phyloP scores from a whole-genome alignment of 192 early-diverging fungal species.

The Backusella westeae region DNA sequence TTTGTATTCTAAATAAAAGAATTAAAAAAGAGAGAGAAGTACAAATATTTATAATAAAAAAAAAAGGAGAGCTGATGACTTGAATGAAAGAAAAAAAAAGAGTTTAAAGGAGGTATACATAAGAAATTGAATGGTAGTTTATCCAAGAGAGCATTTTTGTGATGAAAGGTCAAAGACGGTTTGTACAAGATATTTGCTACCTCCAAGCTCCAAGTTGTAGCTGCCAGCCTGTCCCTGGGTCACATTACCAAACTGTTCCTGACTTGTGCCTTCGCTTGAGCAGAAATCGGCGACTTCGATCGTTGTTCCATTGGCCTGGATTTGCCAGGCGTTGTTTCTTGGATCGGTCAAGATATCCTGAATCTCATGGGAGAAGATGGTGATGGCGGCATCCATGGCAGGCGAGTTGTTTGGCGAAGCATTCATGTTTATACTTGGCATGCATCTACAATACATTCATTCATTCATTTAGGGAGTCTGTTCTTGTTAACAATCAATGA shows the following conservation, averaged over 20 bases:
- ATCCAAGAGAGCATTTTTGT: conserved; percentile 15
- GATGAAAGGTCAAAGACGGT: conserved; percentile 17
- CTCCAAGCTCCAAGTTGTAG: conserved; percentile 26
- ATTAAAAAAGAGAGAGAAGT: background rate
- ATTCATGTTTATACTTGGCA: conserved; percentile 27
- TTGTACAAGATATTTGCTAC: conserved; percentile 30
- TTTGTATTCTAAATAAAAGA: background rate
- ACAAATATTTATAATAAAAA: background rate
- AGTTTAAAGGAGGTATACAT: conserved; percentile 5
- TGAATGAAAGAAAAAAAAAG: background rate
- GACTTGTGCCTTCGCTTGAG: conserved; percentile 10
- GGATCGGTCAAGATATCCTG: conserved; percentile 39
- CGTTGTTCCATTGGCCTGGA: conserved; percentile 3
- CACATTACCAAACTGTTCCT: conserved; percentile 11
- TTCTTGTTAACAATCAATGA: background rate
- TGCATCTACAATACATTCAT: conserved; percentile 11
- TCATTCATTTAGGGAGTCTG: background rate
- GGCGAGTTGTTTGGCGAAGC: conserved; percentile 36
- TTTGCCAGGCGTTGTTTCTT: conserved; percentile 24
- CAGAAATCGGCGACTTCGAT: conserved; percentile 33
- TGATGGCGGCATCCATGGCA: conserved; percentile 31
- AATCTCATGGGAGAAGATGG: conserved; percentile 38
- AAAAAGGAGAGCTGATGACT: background rate
- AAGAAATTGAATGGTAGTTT: background rate
- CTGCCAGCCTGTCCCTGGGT: conserved; percentile 15